Base-by-base conservation (phyloP, 129 eudicot species). In the Helianthus annuus region DNA sequence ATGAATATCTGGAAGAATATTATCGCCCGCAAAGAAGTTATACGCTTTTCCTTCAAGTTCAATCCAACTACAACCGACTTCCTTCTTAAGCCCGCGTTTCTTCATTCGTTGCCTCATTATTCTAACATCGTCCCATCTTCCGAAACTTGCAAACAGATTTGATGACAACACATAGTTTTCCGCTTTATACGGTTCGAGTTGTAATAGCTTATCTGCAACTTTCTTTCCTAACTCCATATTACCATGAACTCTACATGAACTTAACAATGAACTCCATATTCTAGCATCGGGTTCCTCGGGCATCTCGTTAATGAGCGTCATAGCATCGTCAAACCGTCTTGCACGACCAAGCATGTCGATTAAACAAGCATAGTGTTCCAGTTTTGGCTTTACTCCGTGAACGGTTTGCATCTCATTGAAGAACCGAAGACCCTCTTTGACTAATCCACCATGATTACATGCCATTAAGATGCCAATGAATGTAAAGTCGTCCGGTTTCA, bases 331-430 rank as follows among this genome's bases (percentile, higher is more conserved):
- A 51, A 85, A 77, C 61, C 44, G 74, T 17, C 79, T 80, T 57
- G 96, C 87, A 76, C 87, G 91, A 65, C 85, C 87, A 29, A 88
- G 63, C 88, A 88, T 85, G 76, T 83, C 89, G 39, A 85, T 81
- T 32, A 85, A 78, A 75, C 91, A 85, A 59, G 91, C 85, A 79
- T 83, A 88, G 74, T 88, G 96, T 72, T 85, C 96, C 5, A 85
- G 62, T 40, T 83, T 79, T 46, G 91, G 91, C 69, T 68, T 64
- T 64, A 85, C 60, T 39, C 66, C 70, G 51, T 88, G 78, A 61
- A 83, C 34, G 38, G 64, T 52, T 10, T 70, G 78, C 96, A 88
- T 88, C 24, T 83, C 82, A 24, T 77, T 32, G 63, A 83, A 81
- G 53, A 71, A 70, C 49, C 74, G 54, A 4, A 78, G 64, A 63